Percentiles rank a stretch among this genome's conserved stretches.
Conservation (phyloP, 345 rosid species). For the Adansonia digitata region DNA sequence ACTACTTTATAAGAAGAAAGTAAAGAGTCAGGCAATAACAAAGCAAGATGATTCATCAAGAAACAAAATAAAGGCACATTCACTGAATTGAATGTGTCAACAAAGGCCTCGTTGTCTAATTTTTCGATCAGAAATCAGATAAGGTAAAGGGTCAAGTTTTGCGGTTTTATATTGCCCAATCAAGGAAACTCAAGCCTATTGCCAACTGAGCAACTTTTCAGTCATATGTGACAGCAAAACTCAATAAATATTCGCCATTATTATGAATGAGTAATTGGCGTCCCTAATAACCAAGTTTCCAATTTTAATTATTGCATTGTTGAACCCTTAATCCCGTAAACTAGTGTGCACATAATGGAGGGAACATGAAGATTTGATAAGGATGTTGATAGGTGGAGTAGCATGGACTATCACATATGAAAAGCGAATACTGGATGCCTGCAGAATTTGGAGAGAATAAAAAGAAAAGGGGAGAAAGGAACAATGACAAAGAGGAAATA, state of each 20-base stretch:
- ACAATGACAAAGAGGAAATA: conserved; percentile 5
- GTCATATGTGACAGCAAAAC: neutral
- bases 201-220: neutral
- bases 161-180: neutral
- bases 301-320: neutral
- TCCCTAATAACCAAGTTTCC: neutral
- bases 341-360: neutral
- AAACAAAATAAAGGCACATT: neutral
- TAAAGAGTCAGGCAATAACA: neutral
- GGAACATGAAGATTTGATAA: neutral
- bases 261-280: neutral
- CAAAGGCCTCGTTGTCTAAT: neutral
- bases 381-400: neutral
- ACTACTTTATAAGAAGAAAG: neutral
- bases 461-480: neutral
- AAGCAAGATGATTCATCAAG: neutral
- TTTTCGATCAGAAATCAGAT: neutral
- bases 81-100: neutral
- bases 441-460: neutral
- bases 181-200: neutral
- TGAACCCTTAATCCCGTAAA: neutral
- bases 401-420: neutral
- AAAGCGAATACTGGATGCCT: neutral
- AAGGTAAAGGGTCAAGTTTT: neutral
- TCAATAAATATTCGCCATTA: neutral